Percentiles rank a stretch among this genome's conserved stretches.
phyloP scores from a whole-genome alignment of 2,329 filamentous ascomycete species.

The Xylariaceae sp. region DNA sequence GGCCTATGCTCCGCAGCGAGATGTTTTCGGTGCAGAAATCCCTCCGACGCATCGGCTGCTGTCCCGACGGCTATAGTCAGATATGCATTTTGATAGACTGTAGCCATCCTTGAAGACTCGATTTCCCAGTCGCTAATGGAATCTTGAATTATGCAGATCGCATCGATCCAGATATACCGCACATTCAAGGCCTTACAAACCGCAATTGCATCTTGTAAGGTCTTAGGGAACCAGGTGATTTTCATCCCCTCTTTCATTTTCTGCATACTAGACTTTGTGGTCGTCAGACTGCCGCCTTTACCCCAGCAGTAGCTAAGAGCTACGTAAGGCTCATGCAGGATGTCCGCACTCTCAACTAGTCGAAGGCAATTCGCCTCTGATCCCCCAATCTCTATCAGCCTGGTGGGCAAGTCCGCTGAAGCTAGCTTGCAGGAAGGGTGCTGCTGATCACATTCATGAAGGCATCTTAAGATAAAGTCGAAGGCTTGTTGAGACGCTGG shows the following conservation, averaged over 20 bases:
- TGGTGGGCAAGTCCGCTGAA: too few relatives aligned
- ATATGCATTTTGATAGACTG: neutral
- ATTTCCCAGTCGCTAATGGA: neutral
- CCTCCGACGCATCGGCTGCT: neutral
- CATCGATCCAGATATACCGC: neutral
- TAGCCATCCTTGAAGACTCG: neutral
- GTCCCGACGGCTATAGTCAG: neutral
- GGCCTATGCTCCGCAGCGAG: neutral
- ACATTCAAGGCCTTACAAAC: neutral
- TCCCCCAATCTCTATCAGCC: too few relatives aligned
- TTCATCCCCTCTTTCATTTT: neutral
- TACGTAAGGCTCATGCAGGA: too few relatives aligned
- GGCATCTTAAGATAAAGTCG: too few relatives aligned
- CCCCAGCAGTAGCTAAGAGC: conserved; percentile 5
- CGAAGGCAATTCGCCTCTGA: too few relatives aligned
- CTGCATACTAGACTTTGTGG: neutral
- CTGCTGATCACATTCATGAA: too few relatives aligned
- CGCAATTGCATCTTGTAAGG: conserved; percentile 1
- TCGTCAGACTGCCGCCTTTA: neutral
- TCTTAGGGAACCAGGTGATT: neutral
- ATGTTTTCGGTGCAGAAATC: neutral
- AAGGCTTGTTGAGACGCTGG: too few relatives aligned
- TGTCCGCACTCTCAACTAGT: too few relatives aligned
- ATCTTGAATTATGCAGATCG: conserved; percentile 5
- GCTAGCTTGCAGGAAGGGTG: too few relatives aligned